Evolutionary conservation across 805 yeast species (phyloP), one percentile per base, ranked within the genome.

Genomic region (Candida verbasci): DNA sequence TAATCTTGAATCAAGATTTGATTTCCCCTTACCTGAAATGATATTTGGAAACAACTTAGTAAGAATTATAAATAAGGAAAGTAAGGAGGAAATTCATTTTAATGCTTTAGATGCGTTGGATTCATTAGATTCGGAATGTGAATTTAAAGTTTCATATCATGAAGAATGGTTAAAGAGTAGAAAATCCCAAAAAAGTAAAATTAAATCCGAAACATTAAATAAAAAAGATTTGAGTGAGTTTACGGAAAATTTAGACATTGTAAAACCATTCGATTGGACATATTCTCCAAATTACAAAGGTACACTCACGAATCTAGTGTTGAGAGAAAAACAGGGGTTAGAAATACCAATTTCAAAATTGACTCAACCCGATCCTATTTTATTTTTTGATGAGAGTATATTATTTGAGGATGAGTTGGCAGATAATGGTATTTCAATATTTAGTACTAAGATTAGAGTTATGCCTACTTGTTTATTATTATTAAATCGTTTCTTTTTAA

Each of bases 261-360:
- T 82, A 34, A 82, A 83, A 48, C 93, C 96, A 2, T 93, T 78
- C 55, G 98, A 93, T 63, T 93, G 99, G 99, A 91, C 98, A 0
- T 93, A 93, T 55, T 76, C 96, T 0, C 79, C 95, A 0, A 59
- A 68, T 31, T 93, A 91, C 56, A 70, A 67, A 41, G 98, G 97
- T 0, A 70, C 80, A 0, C 38, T 66, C 8, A 20, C 28, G 6
- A 48, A 49, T 5, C 39, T 58, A 10, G 35, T 42, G 7, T 58
- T 65, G 34, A 12, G 10, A 3, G 8, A 11, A 14, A 24, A 41
- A 3, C 49, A 60, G 3, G 35, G 44, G 9, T 52, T 53, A 17
- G 49, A 50, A 22, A 76, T 91, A 9, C 98, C 98, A 0, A 48
- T 86, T 14, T 77, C 78, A 10, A 78, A 80, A 52, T 67, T 93